These are phyloP conservation scores for Penicillium coffeae DNA, from an alignment of 495 filamentous ascomycete species.

Conservation along the genomic window DNA sequence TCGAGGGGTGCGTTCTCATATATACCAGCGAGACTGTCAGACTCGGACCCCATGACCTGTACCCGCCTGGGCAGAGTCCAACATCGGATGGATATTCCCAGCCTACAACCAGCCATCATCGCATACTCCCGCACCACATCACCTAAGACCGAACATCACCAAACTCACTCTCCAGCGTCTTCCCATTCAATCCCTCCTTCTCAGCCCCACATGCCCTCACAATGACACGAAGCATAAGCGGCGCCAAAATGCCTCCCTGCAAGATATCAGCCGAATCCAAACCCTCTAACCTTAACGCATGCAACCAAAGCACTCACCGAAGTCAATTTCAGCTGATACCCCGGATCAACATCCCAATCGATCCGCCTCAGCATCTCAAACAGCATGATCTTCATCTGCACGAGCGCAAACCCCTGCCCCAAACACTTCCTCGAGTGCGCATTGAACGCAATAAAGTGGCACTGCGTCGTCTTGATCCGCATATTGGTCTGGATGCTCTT, in stretches of 20 bases:
- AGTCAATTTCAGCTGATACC: constrained; percentile 31
- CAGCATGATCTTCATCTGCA: constrained; percentile 30
- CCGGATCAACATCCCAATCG: constrained; percentile 27
- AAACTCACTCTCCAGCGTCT: too few species aligned
- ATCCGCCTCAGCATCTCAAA: constrained; percentile 28
- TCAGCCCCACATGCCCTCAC: not conserved
- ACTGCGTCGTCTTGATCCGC: constrained; percentile 26
- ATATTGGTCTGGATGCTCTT: constrained; percentile 27
- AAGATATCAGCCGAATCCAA: constrained; percentile 3
- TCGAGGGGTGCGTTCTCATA: constrained; percentile 1
- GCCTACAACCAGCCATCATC: not conserved
- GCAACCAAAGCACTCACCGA: constrained; percentile 20
- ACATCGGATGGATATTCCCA: too few species aligned
- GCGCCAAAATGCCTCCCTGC: constrained; percentile 2
- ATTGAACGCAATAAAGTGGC: constrained; percentile 36
- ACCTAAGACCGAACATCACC: not conserved
- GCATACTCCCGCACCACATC: not conserved
- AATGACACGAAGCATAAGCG: constrained; percentile 3
- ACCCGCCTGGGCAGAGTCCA: too few species aligned
- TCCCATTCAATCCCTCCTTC: not conserved
- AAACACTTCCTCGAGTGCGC: constrained; percentile 33
- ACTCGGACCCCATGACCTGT: too few species aligned
- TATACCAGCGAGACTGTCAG: too few species aligned
- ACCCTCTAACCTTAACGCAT: not conserved
- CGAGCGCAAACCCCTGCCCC: constrained; percentile 33